phyloP scores from a whole-genome alignment of 1,284 basidiomycete genomes.

The Tylopilus sp. region DNA sequence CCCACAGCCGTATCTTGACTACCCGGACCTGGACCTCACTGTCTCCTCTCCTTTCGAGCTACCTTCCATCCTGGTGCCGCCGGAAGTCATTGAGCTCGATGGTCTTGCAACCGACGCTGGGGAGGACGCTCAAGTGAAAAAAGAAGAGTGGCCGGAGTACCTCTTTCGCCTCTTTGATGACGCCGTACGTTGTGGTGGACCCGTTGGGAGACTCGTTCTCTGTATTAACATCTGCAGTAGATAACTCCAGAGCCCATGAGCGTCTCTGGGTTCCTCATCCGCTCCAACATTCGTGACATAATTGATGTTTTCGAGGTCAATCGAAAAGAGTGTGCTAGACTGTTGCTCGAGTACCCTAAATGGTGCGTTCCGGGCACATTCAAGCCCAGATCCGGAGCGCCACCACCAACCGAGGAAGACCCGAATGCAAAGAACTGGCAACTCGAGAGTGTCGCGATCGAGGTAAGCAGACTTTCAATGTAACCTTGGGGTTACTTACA shows the following conservation, averaged over 20 bases:
- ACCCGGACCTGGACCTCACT: constrained; percentile 44
- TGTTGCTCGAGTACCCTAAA: constrained; percentile 84
- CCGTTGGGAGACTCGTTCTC: neutral
- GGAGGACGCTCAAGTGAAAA: constrained; percentile 65
- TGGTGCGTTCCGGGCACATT: constrained; percentile 86
- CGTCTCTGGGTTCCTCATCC: constrained; percentile 77
- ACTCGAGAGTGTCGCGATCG: constrained; percentile 75
- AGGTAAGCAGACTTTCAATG: constrained; percentile 43
- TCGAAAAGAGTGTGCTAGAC: constrained; percentile 87
- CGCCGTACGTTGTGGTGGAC: constrained; percentile 48
- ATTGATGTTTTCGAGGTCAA: constrained; percentile 95
- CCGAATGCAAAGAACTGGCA: constrained; percentile 66
- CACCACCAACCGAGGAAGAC: constrained; percentile 43
- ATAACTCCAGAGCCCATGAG: constrained; percentile 73
- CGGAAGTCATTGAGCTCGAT: constrained; percentile 79
- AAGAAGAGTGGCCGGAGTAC: constrained; percentile 76
- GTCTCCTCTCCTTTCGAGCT: constrained; percentile 59
- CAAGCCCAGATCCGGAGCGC: constrained; percentile 63
- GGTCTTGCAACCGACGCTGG: constrained; percentile 59
- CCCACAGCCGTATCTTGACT: constrained; percentile 62
- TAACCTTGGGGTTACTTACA: neutral
- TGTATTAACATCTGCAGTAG: constrained; percentile 37
- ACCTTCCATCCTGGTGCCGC: constrained; percentile 79
- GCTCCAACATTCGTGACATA: constrained; percentile 76
- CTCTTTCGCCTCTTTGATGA: constrained; percentile 74